Evolutionary conservation across 176 grass and related monocot species (phyloP), one percentile per base, ranked within the genome.

Genomic region (Elymus sibiricus): DNA sequence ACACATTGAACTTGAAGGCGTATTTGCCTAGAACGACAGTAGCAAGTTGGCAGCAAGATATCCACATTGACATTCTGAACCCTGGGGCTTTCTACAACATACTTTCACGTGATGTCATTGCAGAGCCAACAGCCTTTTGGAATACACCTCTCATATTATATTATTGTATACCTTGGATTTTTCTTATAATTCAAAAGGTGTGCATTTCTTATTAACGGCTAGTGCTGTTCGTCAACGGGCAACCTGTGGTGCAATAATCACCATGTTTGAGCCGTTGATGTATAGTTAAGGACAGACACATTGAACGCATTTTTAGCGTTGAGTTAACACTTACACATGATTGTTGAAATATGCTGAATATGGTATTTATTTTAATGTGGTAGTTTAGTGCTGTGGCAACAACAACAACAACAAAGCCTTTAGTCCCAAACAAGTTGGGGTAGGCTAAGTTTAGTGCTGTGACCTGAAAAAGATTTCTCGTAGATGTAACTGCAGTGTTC

Each of bases 261-360:
- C 68, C 68, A 42, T 71, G 68, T 71, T 42, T 37, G 32, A 39
- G 67, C 67, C 34, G 34, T 70, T 70, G 67, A 39, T 70, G 66
- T 70, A 70, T 35, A 39, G 32, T 71, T 71, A n/a, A 71, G 68
- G 37, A 42, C 34, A 14, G 10, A 12, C 37, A n/a, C 22, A 40
- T 71, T 70, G 35, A 40, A 22, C 10, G 5, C 10, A 22, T 40
- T 71, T 68, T 70, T 24, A 70, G 19, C 9, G 35, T 70, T 8
- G 67, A 70, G 55, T 70, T 38, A 39, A 70, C 8, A 6, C 64
- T 25, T 62, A 67, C 32, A 7, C 13, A 67, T 0, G 29, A 37
- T 37, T 79, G 25, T 78, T 79, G 78, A 79, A 79, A 31, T 80
- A 80, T 80, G 38, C 58, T 64, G 77, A 79, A 70, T 70, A 70